Conservation (phyloP, 2,329 filamentous ascomycete species). For the Talaromyces sp. region DNA sequence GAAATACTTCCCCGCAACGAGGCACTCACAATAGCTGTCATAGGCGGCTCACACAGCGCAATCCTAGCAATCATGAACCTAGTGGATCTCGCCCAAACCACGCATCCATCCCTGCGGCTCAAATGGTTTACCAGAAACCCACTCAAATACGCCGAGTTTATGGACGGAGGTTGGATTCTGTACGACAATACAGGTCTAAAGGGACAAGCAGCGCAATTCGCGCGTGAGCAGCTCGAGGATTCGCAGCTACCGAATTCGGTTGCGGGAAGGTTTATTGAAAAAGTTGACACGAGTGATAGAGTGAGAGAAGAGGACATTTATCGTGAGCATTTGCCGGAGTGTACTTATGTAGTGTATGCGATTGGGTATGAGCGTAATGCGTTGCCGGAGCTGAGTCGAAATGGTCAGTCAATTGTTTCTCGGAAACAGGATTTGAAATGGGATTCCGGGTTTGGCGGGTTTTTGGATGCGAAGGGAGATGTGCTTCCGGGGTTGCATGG, state of each 20-base stretch:
- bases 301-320: conserved; percentile 46
- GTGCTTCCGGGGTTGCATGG: conserved; percentile 55
- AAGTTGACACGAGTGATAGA: conserved; percentile 44
- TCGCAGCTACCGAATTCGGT: conserved; percentile 45
- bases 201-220: conserved; percentile 59
- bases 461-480: conserved; percentile 44
- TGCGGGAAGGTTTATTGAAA: conserved; percentile 48
- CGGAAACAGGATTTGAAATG: conserved; percentile 29
- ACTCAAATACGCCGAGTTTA: conserved; percentile 60
- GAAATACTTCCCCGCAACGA: conserved; percentile 37
- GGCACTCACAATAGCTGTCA: conserved; percentile 50
- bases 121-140: conserved; percentile 62
- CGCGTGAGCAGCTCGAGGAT: conserved; percentile 57
- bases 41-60: conserved; percentile 62
- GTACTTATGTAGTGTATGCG: conserved; percentile 56
- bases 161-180: conserved; percentile 59
- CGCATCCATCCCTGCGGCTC: conserved; percentile 53
- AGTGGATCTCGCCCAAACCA: conserved; percentile 50
- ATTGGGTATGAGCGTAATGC: conserved; percentile 56
- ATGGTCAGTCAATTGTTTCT: conserved; percentile 26
- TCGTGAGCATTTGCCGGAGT: conserved; percentile 46
- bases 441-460: conserved; percentile 36
- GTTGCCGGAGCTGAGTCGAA: conserved; percentile 47
- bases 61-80: conserved; percentile 62
- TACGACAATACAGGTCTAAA: conserved; percentile 65